A percentile compares a stretch with the other conserved stretches of the same genome.
phyloP scores from a whole-genome alignment of 441 rosid genomes.

The Jatropha podagrica region DNA sequence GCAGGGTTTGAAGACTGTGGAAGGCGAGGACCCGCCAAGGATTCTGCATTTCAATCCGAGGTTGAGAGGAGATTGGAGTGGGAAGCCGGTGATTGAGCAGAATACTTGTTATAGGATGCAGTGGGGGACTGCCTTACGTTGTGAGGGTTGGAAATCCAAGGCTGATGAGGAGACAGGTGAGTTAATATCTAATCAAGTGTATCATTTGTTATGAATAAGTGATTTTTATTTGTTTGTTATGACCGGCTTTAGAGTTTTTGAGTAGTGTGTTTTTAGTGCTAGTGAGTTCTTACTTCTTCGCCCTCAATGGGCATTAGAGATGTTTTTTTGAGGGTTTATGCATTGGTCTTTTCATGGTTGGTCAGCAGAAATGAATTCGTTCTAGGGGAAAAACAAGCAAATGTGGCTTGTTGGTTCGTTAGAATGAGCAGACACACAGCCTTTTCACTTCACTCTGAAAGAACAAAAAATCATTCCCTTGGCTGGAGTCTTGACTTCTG shows the following conservation, averaged over 20 bases:
- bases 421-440: neutral
- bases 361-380: neutral
- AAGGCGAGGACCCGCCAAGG: conserved; percentile 95
- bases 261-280: neutral
- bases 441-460: too few species aligned
- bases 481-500: neutral
- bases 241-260: neutral
- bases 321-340: neutral
- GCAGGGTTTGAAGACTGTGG: conserved; percentile 81
- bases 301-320: neutral
- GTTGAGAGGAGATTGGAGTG: conserved; percentile 93
- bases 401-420: neutral
- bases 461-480: too few species aligned
- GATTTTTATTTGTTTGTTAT: neutral
- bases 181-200: conserved; percentile 10
- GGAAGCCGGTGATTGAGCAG: conserved; percentile 90
- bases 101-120: conserved; percentile 97
- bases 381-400: neutral
- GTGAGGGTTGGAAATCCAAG: conserved; percentile 78
- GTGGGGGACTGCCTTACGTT: conserved; percentile 82
- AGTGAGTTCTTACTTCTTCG: neutral
- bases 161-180: conserved; percentile 82
- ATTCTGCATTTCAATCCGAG: conserved; percentile 90
- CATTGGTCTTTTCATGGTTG: neutral
- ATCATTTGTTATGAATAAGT: neutral